Evolutionary conservation across 495 filamentous ascomycete species (phyloP), one percentile per base, ranked within the genome.

Genomic region (Beverwykella pulmonaria): DNA sequence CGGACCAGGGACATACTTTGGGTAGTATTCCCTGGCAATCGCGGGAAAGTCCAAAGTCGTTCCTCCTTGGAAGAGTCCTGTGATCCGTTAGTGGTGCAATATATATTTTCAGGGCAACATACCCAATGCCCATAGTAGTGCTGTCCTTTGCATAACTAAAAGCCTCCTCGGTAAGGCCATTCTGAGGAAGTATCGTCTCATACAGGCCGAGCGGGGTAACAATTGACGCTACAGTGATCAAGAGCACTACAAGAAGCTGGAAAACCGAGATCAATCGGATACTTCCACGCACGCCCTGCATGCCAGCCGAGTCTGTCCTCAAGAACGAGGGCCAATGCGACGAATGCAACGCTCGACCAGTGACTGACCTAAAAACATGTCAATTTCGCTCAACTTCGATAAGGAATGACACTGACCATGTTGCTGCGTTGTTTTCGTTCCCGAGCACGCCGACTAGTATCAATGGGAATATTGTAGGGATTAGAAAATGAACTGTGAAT

Each of bases 151-250:
- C 29, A 63, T 76, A 78, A n/a, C 26, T n/a, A 50, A 75, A 78
- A 9, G 23, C 3, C 12, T 48, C 57, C n/a, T 23, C 34, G 0
- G 27, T 58, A 1, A 32, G 26, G 2, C 22, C n/a, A 30, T 19
- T 1, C 9, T 27, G 14, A 17, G 67, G 67, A 2, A 48, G 46
- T 23, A 77, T 39, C 1, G 60, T 54, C 1, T 75, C 58, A 49
- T 70, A 73, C n/a, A 78, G 63, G 10, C 75, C 76, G 15, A 78
- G 65, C 9, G 76, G 76, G 1, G 76, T 76, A 29, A 76, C 65
- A 10, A 78, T 71, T 8, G 59, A 56, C 2, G 73, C 70, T 22
- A 74, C 44, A 0, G 69, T 55, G 0, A 71, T 20, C 4, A 76
- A 19, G 0, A 71, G 27, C 17, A 65, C 10, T 4, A 59, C 22